Percentiles rank a stretch among this genome's conserved stretches.
phyloP scores from a whole-genome alignment of 108 stramenopile species.

The Nitzschia sp. region DNA sequence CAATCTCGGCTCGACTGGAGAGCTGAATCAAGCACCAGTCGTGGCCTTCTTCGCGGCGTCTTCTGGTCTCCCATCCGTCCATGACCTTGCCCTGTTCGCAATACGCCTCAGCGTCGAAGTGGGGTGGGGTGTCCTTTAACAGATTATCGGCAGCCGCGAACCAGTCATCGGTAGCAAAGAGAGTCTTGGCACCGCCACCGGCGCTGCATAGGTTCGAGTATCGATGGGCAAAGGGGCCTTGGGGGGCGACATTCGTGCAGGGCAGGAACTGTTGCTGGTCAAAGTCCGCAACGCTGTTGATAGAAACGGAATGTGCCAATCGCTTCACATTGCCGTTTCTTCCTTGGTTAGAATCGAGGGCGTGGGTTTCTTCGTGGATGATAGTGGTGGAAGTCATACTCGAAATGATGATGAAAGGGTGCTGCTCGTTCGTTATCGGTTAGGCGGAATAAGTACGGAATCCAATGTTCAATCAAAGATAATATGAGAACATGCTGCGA shows the following conservation, averaged over 20 bases:
- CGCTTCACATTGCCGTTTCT: background rate
- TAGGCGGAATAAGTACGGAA: too few relatives aligned
- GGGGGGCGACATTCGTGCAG: conserved; percentile 4
- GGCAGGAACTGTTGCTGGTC: background rate
- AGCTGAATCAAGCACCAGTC: conserved; percentile 91
- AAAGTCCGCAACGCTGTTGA: conserved; percentile 24
- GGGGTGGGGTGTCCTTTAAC: conserved; percentile 55
- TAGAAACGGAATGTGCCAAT: conserved; percentile 16
- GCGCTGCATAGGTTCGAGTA: conserved; percentile 22
- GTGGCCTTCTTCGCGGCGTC: conserved; percentile 79
- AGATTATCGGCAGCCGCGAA: conserved; percentile 87
- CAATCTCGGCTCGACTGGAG: conserved; percentile 19
- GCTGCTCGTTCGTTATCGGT: too few relatives aligned
- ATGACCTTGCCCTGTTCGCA: conserved; percentile 91
- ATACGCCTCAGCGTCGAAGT: conserved; percentile 79
- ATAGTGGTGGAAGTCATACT: background rate
- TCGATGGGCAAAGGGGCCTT: conserved; percentile 4
- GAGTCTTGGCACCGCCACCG: conserved; percentile 31
- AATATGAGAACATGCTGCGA: background rate
- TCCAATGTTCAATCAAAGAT: too few relatives aligned
- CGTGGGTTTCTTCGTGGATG: background rate
- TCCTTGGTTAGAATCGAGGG: background rate
- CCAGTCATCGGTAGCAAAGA: conserved; percentile 94
- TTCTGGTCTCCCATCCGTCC: conserved; percentile 94
- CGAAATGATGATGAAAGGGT: background rate